Conservation (phyloP, 495 filamentous ascomycete genomes). For the Trichocladium antarcticum region DNA sequence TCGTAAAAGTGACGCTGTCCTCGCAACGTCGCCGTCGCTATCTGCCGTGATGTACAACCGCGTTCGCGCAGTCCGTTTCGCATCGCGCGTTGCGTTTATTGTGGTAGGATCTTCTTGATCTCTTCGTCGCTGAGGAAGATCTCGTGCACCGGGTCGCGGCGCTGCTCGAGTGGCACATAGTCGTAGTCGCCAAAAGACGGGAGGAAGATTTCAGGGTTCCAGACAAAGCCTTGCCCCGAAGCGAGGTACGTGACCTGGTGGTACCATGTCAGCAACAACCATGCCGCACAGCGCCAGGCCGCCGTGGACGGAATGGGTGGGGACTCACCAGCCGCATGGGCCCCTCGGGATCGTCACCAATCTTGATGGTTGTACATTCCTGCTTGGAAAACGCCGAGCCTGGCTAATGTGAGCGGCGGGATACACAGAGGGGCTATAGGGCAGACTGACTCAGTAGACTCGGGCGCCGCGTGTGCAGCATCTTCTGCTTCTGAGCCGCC, state of each 20-base stretch:
- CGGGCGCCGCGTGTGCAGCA: slow-evolving; percentile 40
- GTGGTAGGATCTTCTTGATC: slow-evolving; percentile 45
- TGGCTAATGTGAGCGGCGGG: slow-evolving; percentile 22
- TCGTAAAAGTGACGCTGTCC: not conserved
- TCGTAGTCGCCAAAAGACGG: slow-evolving; percentile 47
- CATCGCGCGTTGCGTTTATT: slow-evolving; percentile 19
- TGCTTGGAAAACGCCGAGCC: slow-evolving; percentile 52
- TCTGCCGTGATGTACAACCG: slow-evolving; percentile 1
- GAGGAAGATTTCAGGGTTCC: slow-evolving; percentile 57
- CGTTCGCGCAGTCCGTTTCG: not conserved
- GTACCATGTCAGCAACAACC: slow-evolving; percentile 7
- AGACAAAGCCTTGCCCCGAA: slow-evolving; percentile 57
- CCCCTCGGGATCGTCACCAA: slow-evolving; percentile 51
- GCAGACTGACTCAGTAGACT: slow-evolving; percentile 43
- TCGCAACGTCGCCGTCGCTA: not conserved
- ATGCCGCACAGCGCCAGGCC: not conserved
- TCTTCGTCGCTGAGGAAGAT: slow-evolving; percentile 55
- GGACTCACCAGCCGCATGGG: slow-evolving; percentile 49
- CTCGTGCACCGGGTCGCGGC: slow-evolving; percentile 56
- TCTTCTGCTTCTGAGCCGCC: slow-evolving; percentile 31
- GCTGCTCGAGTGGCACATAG: slow-evolving; percentile 50
- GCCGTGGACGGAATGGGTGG: not conserved
- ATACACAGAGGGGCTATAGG: not conserved
- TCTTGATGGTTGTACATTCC: slow-evolving; percentile 58
- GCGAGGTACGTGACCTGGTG: slow-evolving; percentile 56